Base-by-base conservation (phyloP, 2,329 filamentous ascomycete species). In the Aspergillus viridinutans region DNA sequence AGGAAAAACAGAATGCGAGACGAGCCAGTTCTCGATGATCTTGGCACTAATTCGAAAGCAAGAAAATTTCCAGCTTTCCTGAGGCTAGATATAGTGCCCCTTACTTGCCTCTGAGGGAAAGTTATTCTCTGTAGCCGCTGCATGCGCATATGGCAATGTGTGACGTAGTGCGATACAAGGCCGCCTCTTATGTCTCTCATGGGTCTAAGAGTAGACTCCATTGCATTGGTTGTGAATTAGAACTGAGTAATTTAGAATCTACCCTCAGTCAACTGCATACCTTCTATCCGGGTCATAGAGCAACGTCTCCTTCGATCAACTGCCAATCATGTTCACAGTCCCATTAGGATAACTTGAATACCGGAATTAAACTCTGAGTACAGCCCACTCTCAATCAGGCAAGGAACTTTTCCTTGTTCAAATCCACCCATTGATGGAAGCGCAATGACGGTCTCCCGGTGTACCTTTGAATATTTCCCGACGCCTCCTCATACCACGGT, bases 341-440 rank as follows among this genome's bases (percentile, higher is more conserved):
- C 5, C 17, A 45, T 45, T 43, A 23, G 2, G 14, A 7, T 38
- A 38, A 35, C 4, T 35, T 17, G 32, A 17, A 35, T 17, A 12
- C 4, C 4, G 14, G 32, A 5, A 35, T 14, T 14, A 14, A 14
- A 35, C 28, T 6, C 32, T 4, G 32, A 14, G 14, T 6, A 4
- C 32, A 17, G 32, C 32, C 17, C 12, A 35, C 32, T 35, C 32
- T 32, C 28, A 12, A 29, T 55, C 45, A 60, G 49, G 50, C 54
- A 17, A 23, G 35, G 50, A 69, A 69, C 20, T 58, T 57, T 10
- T 60, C 58, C 57, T 65, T 69, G 53, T 76, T 72, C 38, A 56
- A 58, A 32, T 67, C 62, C 12, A 69, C 66, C 72, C 72, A 77
- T 23, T 75, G 65, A 47, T 69, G 58, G 54, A 76, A 72, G 12